These are phyloP conservation scores for Spathaspora sp. DNA, from an alignment of 1,139 yeast genomes.

Conservation along the genomic window DNA sequence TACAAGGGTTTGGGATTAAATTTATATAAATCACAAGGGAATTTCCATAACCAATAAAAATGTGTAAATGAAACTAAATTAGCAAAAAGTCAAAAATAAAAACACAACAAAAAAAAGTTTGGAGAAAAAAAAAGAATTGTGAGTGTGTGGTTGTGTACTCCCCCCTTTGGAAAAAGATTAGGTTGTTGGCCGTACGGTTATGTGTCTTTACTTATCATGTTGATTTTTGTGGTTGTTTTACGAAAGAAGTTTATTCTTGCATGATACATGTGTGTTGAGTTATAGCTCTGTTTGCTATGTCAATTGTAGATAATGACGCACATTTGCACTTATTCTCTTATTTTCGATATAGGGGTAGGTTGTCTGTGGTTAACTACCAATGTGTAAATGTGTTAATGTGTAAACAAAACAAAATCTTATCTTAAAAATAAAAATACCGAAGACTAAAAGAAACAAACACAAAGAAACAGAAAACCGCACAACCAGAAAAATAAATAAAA, in stretches of 20 bases:
- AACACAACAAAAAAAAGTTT: neutral
- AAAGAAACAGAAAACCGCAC: neutral
- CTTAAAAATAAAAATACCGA: neutral
- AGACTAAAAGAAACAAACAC: conserved; percentile 1
- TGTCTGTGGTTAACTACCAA: no score
- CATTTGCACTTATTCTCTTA: no score
- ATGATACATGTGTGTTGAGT: no score
- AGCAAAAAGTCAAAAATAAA: neutral
- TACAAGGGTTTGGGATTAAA: neutral
- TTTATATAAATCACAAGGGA: neutral
- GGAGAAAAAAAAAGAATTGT: neutral
- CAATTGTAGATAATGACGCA: no score
- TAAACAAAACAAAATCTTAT: conserved; percentile 1
- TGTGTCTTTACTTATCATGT: neutral
- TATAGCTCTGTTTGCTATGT: neutral
- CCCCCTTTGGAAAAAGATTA: neutral
- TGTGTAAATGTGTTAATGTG: conserved; percentile 1
- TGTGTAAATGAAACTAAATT: neutral
- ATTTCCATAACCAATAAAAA: neutral
- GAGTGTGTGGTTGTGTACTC: neutral
- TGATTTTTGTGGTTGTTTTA: no score
- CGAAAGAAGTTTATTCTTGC: no score
- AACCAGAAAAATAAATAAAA: neutral
- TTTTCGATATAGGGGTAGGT: neutral
- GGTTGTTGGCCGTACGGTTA: neutral